Base-by-base conservation (phyloP, 345 rosid genomes). In the Limnanthes douglasii region DNA sequence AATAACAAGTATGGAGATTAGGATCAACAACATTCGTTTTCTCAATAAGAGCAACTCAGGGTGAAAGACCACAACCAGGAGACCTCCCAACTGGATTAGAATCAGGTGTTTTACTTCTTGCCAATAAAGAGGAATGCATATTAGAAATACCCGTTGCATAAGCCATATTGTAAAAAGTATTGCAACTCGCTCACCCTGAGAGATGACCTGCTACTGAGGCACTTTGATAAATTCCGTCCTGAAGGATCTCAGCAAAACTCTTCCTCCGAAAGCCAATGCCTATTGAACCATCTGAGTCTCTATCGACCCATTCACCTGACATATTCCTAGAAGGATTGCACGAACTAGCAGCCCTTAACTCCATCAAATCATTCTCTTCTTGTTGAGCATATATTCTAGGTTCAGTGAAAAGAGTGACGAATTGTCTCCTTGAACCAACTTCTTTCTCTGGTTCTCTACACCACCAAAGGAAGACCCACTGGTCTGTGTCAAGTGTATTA, bases 181-280 rank as follows among this genome's bases (percentile, higher is more conserved):
- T 77, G 51, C 68, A 66, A 53, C 86, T 80, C 28, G 82, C 56
- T 37, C 94, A 79, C 29, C 69, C 70, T 11, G 86, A 65, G 14
- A 62, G 53, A 35, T 62, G 68, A 41, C 71, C 82, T 15, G 72
- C 53, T 35, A 74, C 46, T 25, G 66, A 50, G 50, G 75, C 44
- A 40, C 70, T 62, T 17, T 57, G 67, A 49, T 77, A 92, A 51
- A 63, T 50, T 37, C 95, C 94, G 50, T 66, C 95, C 94, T 90
- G 59, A 59, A 90, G 82, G 50, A 80, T 84, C 70, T 90, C 95
- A 9, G 98, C 85, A 53, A 80, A 84, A 65, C 98, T 90, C 70
- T 73, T 90, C 72, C 83, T 72, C 72, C 92, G 73, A 0, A 67
- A 39, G 9, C 85, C 88, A 57, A 84, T 57, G 23, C 72, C 78